These are phyloP conservation scores for Dipodascus geniculatus DNA, from an alignment of 805 yeast genomes.

Conservation along the genomic window DNA sequence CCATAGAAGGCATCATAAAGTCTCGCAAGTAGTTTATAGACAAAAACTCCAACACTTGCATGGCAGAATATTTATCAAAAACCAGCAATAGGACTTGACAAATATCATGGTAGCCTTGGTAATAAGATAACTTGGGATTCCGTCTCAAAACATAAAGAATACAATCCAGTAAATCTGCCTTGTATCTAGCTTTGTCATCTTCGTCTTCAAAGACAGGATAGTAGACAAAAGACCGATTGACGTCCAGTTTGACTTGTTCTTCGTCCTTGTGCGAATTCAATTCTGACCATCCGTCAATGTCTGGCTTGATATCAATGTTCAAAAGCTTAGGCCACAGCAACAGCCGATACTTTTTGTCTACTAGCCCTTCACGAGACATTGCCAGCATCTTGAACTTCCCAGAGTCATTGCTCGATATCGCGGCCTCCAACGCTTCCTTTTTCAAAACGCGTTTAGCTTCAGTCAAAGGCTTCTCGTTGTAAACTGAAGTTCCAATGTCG, in stretches of 20 bases:
- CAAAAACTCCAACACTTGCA: slow-evolving; percentile 38
- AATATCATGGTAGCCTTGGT: slow-evolving; percentile 90
- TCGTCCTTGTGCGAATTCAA: slow-evolving; percentile 54
- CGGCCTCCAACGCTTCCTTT: slow-evolving; percentile 29
- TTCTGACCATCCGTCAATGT: background rate
- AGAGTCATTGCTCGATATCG: slow-evolving; percentile 23
- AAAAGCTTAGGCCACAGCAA: slow-evolving; percentile 43
- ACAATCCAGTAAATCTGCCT: slow-evolving; percentile 29
- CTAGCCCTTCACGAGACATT: slow-evolving; percentile 37
- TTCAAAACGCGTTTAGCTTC: slow-evolving; percentile 26
- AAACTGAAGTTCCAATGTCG: slow-evolving; percentile 36
- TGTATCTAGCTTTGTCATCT: slow-evolving; percentile 25
- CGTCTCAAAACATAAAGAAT: slow-evolving; percentile 46
- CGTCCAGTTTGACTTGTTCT: slow-evolving; percentile 69
- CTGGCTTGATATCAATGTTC: slow-evolving; percentile 16
- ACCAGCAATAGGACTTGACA: slow-evolving; percentile 55
- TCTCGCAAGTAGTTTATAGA: slow-evolving; percentile 63
- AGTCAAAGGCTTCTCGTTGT: slow-evolving; percentile 32
- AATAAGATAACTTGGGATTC: slow-evolving; percentile 57
- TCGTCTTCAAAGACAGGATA: slow-evolving; percentile 22
- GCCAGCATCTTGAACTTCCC: slow-evolving; percentile 26
- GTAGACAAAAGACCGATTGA: slow-evolving; percentile 52
- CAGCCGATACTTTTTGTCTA: slow-evolving; percentile 31
- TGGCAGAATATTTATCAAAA: slow-evolving; percentile 26
- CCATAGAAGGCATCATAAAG: slow-evolving; percentile 65